Percentiles rank a stretch among this genome's conserved stretches.
Evolutionary conservation across 495 filamentous ascomycete species (phyloP).

Genomic region (Sordaria brevicollis): DNA sequence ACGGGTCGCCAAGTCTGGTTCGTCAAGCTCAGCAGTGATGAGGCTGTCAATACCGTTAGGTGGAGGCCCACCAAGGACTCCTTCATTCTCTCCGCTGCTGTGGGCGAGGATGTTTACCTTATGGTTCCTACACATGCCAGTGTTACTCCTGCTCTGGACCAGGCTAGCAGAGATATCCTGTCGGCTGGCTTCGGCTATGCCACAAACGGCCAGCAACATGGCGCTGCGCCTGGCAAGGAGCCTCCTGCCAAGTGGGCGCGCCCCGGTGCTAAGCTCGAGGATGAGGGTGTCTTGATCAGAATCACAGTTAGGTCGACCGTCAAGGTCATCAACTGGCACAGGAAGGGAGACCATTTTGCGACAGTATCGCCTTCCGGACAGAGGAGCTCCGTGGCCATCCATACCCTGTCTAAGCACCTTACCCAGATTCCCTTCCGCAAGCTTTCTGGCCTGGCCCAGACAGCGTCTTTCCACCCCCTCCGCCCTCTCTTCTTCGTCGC

Average conservation of each 20-base stretch:
- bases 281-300: slow-evolving; percentile 65
- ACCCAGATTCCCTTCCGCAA: slow-evolving; percentile 93
- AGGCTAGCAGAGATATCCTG: slow-evolving; percentile 61
- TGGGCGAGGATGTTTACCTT: slow-evolving; percentile 76
- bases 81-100: slow-evolving; percentile 69
- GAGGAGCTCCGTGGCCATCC: slow-evolving; percentile 81
- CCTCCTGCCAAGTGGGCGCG: slow-evolving; percentile 74
- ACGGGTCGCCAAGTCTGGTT: slow-evolving; percentile 86
- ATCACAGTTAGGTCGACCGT: slow-evolving; percentile 70
- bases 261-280: slow-evolving; percentile 60
- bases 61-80: slow-evolving; percentile 83
- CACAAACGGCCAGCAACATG: slow-evolving; percentile 50
- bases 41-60: slow-evolving; percentile 75
- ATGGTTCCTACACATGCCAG: slow-evolving; percentile 49
- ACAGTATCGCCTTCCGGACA: slow-evolving; percentile 76
- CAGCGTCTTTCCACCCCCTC: slow-evolving; percentile 86
- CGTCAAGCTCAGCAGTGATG: slow-evolving; percentile 65
- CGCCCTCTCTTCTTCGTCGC: slow-evolving; percentile 92
- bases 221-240: slow-evolving; percentile 58
- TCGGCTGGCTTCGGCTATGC: slow-evolving; percentile 88
- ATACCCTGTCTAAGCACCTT: slow-evolving; percentile 87
- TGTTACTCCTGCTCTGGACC: slow-evolving; percentile 41
- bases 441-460: slow-evolving; percentile 73
- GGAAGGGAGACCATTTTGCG: slow-evolving; percentile 86
- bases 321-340: slow-evolving; percentile 92